phyloP scores from a whole-genome alignment of 176 grass and related monocot genomes.

The Guadua angustifolia region DNA sequence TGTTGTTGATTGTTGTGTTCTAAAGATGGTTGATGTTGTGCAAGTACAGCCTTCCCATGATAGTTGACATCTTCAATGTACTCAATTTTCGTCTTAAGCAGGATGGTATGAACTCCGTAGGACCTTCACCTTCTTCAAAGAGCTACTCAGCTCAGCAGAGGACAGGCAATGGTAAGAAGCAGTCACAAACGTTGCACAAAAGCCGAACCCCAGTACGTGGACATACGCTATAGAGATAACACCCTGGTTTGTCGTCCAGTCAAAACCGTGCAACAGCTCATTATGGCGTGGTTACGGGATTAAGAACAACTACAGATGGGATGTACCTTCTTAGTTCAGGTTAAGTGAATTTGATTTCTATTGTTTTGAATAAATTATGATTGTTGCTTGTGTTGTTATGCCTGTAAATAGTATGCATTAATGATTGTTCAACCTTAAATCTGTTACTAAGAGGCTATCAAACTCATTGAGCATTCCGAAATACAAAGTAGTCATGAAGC shows the following conservation, averaged over 20 bases:
- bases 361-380: neutral
- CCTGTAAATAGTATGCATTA: slow-evolving; percentile 15
- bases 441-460: slow-evolving; percentile 33
- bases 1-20: slow-evolving; percentile 4
- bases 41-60: slow-evolving; percentile 13
- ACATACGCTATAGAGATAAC: slow-evolving; percentile 54
- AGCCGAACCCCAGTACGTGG: slow-evolving; percentile 43
- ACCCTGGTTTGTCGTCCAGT: slow-evolving; percentile 76
- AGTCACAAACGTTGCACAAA: slow-evolving; percentile 42
- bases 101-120: slow-evolving; percentile 40
- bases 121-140: slow-evolving; percentile 55
- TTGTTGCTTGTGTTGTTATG: neutral
- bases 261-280: slow-evolving; percentile 81
- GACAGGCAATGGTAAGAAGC: slow-evolving; percentile 55
- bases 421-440: slow-evolving; percentile 1
- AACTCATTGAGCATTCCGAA: neutral
- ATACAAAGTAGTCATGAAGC: neutral
- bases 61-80: slow-evolving; percentile 1
- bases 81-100: slow-evolving; percentile 44
- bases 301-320: slow-evolving; percentile 82
- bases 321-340: slow-evolving; percentile 98
- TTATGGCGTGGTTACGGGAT: slow-evolving; percentile 93
- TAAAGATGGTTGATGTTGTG: slow-evolving; percentile 22
- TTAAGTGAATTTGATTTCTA: slow-evolving; percentile 41
- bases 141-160: slow-evolving; percentile 51